Conservation (phyloP, 1,139 yeast species). For the Magnusiomyces tetraspermus region DNA sequence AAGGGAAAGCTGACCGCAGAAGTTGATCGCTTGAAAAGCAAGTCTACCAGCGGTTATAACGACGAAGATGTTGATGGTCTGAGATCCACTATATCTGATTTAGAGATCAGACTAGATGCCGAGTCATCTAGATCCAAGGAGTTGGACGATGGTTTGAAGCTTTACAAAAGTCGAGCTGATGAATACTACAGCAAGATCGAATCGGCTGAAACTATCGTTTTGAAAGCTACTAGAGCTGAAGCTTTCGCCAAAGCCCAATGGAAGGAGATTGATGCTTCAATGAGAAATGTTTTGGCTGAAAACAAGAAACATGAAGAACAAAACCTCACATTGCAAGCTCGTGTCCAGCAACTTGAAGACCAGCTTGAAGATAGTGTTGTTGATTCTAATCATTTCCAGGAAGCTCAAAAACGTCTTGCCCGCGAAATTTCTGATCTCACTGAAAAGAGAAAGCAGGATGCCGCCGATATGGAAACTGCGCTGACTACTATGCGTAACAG, state of each 20-base stretch:
- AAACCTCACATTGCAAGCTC: conserved; percentile 47
- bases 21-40: conserved; percentile 30
- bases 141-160: conserved; percentile 43
- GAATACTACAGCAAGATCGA: conserved; percentile 68
- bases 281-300: conserved; percentile 50
- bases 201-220: conserved; percentile 66
- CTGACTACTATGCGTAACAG: conserved; percentile 32
- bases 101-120: conserved; percentile 45
- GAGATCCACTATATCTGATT: conserved; percentile 10
- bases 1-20: conserved; percentile 46
- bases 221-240: conserved; percentile 54
- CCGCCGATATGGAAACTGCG: conserved; percentile 21
- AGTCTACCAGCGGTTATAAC: conserved; percentile 6
- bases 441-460: conserved; percentile 23
- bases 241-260: conserved; percentile 47
- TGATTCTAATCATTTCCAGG: conserved; percentile 45
- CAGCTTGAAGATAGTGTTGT: conserved; percentile 50
- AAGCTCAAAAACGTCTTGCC: conserved; percentile 36
- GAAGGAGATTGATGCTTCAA: conserved; percentile 44
- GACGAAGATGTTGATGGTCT: conserved; percentile 18
- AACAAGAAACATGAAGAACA: conserved; percentile 49
- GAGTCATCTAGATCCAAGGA: conserved; percentile 45
- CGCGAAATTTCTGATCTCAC: conserved; percentile 40
- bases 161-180: conserved; percentile 66
- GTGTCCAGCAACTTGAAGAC: conserved; percentile 48